Conservation (phyloP, 2,329 filamentous ascomycete genomes). For the Scedosporium dehoogii region DNA sequence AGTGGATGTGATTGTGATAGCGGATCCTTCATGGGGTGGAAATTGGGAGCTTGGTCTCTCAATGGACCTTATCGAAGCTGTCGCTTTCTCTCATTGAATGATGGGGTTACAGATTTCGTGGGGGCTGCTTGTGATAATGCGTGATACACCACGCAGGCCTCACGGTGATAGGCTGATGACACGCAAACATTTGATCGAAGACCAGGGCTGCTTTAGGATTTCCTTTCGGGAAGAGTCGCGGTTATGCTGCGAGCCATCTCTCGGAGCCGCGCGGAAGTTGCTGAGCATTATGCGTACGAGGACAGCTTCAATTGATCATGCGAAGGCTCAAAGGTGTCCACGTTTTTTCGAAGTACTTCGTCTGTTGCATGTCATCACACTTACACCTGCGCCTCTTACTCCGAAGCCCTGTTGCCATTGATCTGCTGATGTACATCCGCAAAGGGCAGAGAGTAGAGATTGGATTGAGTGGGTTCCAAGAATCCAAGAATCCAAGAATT, state of each 20-base stretch:
- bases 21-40: not conserved
- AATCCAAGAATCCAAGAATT: too few species aligned
- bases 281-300: not conserved
- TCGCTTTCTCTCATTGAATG: too few species aligned
- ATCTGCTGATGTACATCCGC: not conserved
- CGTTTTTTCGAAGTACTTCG: too few species aligned
- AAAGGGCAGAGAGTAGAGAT: not conserved
- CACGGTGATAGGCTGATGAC: too few species aligned
- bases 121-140: too few species aligned
- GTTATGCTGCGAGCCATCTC: not conserved
- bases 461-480: not conserved
- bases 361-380: too few species aligned
- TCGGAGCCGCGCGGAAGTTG: not conserved
- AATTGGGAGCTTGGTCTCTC: not conserved
- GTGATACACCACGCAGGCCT: too few species aligned
- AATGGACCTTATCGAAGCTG: too few species aligned
- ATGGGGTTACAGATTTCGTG: too few species aligned
- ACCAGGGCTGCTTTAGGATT: not conserved
- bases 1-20: not conserved
- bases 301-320: not conserved
- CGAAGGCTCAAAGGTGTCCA: too few species aligned
- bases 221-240: not conserved
- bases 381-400: not conserved
- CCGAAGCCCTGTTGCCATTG: not conserved
- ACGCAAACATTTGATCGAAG: not conserved